Evolutionary conservation across 805 yeast genomes (phyloP), one percentile per base, ranked within the genome.

Genomic region (Wickerhamiella azyma): DNA sequence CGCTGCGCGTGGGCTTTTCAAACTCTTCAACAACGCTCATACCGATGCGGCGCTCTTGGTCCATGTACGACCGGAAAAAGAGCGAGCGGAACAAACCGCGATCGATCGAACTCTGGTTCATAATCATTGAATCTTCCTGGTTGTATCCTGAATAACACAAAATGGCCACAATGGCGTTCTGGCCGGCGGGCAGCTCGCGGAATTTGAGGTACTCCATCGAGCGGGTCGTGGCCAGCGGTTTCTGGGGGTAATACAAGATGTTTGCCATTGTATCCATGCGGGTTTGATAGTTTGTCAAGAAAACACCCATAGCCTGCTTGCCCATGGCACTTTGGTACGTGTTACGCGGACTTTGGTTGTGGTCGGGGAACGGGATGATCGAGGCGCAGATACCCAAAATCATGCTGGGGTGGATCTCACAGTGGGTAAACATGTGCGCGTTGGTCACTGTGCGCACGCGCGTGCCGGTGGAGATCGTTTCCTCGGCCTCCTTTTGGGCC

Each of bases 261-360:
- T 92, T 92, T 9, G 98, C 96, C 98, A 92, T 92, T 1, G 98
- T 92, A 66, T 92, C 98, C 98, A 92, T 92, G 68, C 98, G 84
- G 45, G 89, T 95, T 49, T 81, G 76, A 65, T 89, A 92, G 61
- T 92, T 92, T 4, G 98, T 92, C 58, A 89, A 73, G 65, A 84
- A 89, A 9, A 92, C 97, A 62, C 98, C 98, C 98, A 92, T 92
- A 48, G 98, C 98, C 69, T 92, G 98, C 67, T 92, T 92, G 77
- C 98, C 98, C 98, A 92, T 92, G 53, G 98, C 98, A 63, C 96
- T 88, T 70, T 92, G 98, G 66, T 92, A 92, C 3, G 98, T 92
- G 63, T 92, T 92, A 79, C 98, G 89, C 50, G 98, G 98, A 50
- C 96, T 88, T 71, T 92, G 98, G 66, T 92, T 92, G 66, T 92